Percentiles rank a stretch among this genome's conserved stretches.
Evolutionary conservation across 768 basidiomycete species (phyloP).

Genomic region (Lactarius indigo): DNA sequence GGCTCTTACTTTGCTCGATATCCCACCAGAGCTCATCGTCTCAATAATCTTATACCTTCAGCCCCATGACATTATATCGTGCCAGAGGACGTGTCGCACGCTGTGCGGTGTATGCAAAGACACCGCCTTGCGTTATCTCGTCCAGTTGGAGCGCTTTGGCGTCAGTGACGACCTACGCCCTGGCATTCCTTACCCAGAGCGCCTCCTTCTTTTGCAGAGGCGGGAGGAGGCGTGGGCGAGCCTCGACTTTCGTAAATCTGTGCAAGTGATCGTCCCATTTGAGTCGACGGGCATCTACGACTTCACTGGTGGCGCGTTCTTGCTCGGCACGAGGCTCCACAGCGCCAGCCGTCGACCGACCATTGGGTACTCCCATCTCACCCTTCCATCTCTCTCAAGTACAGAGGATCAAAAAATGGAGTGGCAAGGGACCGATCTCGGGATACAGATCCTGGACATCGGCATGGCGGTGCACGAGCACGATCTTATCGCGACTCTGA

Average conservation of each 20-base stretch:
- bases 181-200: constrained; percentile 11
- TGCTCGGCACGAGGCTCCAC: constrained; percentile 21
- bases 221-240: constrained; percentile 21
- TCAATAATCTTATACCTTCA: constrained; percentile 11
- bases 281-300: constrained; percentile 25
- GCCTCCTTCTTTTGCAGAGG: constrained; percentile 11
- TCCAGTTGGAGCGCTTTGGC: constrained; percentile 18
- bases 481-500: constrained; percentile 21
- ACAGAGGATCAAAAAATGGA: neutral
- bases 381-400: constrained; percentile 12
- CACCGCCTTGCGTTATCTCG: constrained; percentile 17
- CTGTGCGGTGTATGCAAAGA: constrained; percentile 5
- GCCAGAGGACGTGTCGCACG: constrained; percentile 9
- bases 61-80: constrained; percentile 11
- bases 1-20: constrained; percentile 10
- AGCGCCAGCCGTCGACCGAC: constrained; percentile 6
- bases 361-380: constrained; percentile 16
- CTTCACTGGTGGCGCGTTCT: constrained; percentile 23
- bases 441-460: constrained; percentile 19
- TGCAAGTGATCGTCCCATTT: constrained; percentile 17
- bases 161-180: constrained; percentile 14
- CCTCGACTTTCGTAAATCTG: constrained; percentile 8
- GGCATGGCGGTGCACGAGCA: constrained; percentile 24
- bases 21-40: constrained; percentile 17
- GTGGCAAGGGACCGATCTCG: constrained; percentile 10